Conservation (phyloP, 2,329 filamentous ascomycete species). For the Neofusicoccum parvum region DNA sequence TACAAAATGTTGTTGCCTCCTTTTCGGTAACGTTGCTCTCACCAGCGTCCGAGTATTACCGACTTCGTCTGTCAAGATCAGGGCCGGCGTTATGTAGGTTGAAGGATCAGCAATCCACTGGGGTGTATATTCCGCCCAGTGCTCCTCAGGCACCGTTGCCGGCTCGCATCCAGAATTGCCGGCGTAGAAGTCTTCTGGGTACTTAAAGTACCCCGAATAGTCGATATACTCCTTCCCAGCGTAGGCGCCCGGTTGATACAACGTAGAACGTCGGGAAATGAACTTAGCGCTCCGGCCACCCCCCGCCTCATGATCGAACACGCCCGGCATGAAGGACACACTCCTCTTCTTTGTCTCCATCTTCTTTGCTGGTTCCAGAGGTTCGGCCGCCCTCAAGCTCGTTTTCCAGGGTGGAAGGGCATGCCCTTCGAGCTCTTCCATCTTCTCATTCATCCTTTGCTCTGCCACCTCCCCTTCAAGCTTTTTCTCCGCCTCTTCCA, state of each 20-base stretch:
- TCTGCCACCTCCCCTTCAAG: no score
- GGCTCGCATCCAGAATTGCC: neutral
- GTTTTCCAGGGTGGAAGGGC: no score
- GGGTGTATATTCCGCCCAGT: neutral
- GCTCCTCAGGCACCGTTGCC: neutral
- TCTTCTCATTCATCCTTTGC: no score
- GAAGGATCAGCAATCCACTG: neutral
- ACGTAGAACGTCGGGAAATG: neutral
- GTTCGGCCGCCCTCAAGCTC: no score
- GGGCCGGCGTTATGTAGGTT: neutral
- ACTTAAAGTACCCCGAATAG: neutral
- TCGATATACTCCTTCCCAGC: neutral
- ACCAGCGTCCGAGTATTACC: neutral
- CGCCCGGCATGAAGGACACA: neutral
- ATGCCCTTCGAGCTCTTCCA: no score
- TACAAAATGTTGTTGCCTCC: neutral
- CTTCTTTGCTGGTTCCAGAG: no score
- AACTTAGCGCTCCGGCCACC: neutral
- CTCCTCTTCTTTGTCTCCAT: neutral
- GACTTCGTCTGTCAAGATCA: neutral
- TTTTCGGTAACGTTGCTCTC: neutral
- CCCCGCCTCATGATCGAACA: neutral
- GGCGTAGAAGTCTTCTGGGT: neutral
- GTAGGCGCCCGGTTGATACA: neutral
- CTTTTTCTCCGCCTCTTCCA: no score